Evolutionary conservation across 2,329 filamentous ascomycete genomes (phyloP).

Genomic region (Nothophoma quercina): DNA sequence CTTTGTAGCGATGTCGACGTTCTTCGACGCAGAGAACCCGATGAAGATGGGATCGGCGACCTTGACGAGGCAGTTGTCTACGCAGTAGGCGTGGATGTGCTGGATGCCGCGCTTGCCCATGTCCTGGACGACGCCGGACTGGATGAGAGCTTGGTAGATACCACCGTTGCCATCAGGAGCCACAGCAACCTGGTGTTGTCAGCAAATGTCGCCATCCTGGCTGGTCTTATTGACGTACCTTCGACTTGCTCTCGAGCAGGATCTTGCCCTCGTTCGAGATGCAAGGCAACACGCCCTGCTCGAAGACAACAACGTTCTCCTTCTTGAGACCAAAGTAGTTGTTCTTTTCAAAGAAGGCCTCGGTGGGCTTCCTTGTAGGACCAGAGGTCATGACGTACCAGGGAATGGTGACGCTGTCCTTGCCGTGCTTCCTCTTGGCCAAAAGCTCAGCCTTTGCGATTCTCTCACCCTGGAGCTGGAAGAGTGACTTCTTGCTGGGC

Average conservation of each 20-base stretch:
- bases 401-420: constrained; percentile 70
- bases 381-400: constrained; percentile 99
- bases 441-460: constrained; percentile 86
- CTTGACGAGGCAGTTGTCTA: constrained; percentile 98
- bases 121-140: constrained; percentile 80
- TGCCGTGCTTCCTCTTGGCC: constrained; percentile 73
- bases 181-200: constrained; percentile 72
- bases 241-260: constrained; percentile 86
- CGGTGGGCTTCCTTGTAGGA: constrained; percentile 89
- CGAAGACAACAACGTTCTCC: constrained; percentile 90
- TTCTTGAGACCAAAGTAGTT: constrained; percentile 87
- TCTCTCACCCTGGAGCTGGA: constrained; percentile 96
- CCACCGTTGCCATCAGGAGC: constrained; percentile 97
- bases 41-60: constrained; percentile 97
- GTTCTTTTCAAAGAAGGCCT: constrained; percentile 89
- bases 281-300: constrained; percentile 95
- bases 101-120: constrained; percentile 89
- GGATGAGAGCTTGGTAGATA: constrained; percentile 89
- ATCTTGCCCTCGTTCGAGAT: constrained; percentile 99
- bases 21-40: constrained; percentile 85
- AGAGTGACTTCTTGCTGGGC: constrained; percentile 90
- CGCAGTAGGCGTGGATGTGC: constrained; percentile 97
- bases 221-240: constrained; percentile 55
- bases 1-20: constrained; percentile 97
- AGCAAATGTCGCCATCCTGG: constrained; percentile 18